A percentile compares a stretch with the other conserved stretches of the same genome.
Evolutionary conservation across 2,329 filamentous ascomycete species (phyloP).

Genomic region (Didymella pomorum): DNA sequence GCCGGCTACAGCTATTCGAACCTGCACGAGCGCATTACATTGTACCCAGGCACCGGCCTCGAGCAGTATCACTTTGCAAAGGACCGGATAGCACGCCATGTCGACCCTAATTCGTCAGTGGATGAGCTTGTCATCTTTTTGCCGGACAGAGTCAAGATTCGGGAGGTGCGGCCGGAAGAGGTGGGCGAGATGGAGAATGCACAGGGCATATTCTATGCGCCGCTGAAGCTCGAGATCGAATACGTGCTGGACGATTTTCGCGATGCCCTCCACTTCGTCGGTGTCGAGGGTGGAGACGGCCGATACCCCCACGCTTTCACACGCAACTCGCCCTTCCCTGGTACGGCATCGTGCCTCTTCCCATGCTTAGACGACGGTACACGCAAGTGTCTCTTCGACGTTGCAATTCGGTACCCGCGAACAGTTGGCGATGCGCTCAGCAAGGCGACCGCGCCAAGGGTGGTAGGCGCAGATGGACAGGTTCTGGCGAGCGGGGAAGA

Average conservation of each 20-base stretch:
- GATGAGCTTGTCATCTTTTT: slow-evolving; percentile 67
- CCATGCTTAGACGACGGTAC: slow-evolving; percentile 90
- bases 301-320: slow-evolving; percentile 94
- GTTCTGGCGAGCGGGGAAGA: slow-evolving; percentile 31
- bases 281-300: slow-evolving; percentile 78
- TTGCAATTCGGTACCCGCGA: slow-evolving; percentile 84
- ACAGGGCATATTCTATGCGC: slow-evolving; percentile 58
- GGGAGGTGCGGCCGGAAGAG: slow-evolving; percentile 65
- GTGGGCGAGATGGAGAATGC: slow-evolving; percentile 43
- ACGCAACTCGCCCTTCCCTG: slow-evolving; percentile 78
- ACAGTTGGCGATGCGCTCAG: slow-evolving; percentile 79
- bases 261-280: slow-evolving; percentile 92
- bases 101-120: slow-evolving; percentile 57
- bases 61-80: slow-evolving; percentile 81
- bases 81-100: slow-evolving; percentile 68
- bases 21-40: slow-evolving; percentile 70
- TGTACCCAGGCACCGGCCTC: slow-evolving; percentile 68
- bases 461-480: slow-evolving; percentile 26
- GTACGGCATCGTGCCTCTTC: slow-evolving; percentile 85
- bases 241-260: slow-evolving; percentile 78
- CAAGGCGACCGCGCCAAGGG: slow-evolving; percentile 44
- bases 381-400: slow-evolving; percentile 83
- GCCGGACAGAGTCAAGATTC: slow-evolving; percentile 68
- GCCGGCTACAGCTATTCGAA: slow-evolving; percentile 61
- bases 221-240: slow-evolving; percentile 74